phyloP scores from a whole-genome alignment of 2,329 filamentous ascomycete species.

The Allantophomopsis lycopodina region DNA sequence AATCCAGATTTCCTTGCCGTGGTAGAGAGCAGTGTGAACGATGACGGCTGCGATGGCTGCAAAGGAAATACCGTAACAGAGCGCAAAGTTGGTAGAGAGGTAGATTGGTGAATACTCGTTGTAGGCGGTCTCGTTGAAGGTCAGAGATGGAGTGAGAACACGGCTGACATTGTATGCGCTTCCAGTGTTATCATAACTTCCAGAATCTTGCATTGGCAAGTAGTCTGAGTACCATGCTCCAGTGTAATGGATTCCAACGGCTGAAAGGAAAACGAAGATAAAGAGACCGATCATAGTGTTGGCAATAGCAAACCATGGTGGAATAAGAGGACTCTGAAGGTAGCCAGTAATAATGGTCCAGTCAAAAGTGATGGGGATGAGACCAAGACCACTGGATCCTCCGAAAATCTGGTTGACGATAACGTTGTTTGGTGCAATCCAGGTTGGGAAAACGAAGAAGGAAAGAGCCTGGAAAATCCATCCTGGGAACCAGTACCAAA shows the following conservation, averaged over 20 bases:
- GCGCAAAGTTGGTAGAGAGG: constrained; percentile 56
- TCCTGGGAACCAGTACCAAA: constrained; percentile 33
- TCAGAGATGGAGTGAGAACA: constrained; percentile 47
- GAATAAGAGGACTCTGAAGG: constrained; percentile 15
- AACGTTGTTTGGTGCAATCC: constrained; percentile 55
- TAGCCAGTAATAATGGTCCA: constrained; percentile 49
- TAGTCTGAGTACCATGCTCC: constrained; percentile 51
- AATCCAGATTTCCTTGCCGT: constrained; percentile 17
- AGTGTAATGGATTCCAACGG: constrained; percentile 50
- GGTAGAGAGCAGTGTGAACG: constrained; percentile 52
- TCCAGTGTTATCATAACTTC: constrained; percentile 57
- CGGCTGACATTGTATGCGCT: constrained; percentile 46
- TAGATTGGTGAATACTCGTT: constrained; percentile 54
- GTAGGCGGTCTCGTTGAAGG: constrained; percentile 49
- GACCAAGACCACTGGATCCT: constrained; percentile 46
- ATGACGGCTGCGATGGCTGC: constrained; percentile 55
- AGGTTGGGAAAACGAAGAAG: constrained; percentile 61
- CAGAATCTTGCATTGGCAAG: constrained; percentile 44
- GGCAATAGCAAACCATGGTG: constrained; percentile 34
- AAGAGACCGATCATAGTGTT: constrained; percentile 39
- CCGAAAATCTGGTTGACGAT: constrained; percentile 64
- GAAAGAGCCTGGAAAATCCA: constrained; percentile 15
- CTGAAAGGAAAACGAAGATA: constrained; percentile 44
- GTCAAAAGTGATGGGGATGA: constrained; percentile 63
- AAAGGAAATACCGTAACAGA: constrained; percentile 58